Base-by-base conservation (phyloP, 108 stramenopile genomes). In the Fistulifera pelliculosa region DNA sequence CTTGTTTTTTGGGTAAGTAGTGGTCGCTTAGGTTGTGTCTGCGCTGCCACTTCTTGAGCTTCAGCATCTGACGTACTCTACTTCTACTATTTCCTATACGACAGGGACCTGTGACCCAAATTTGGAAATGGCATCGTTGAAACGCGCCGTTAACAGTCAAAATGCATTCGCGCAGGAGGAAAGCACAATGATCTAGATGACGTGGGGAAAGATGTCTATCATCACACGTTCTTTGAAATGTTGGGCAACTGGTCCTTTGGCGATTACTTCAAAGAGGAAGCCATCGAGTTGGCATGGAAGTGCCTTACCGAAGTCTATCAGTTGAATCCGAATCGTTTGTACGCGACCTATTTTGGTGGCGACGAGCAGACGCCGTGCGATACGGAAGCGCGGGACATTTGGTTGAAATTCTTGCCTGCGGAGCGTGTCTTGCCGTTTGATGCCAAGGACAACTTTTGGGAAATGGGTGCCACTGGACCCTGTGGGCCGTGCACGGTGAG, bases 171-270 rank as follows among this genome's bases (percentile, higher is more conserved):
- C 50, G 99, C 99, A 3, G 99, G 99, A 19, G 99, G 99, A 52
- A 99, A 99, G 85, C 99, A 99, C 85, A 99, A 99, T 67, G 99
- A 99, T 79, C 75, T 99, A 31, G 99, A 99, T 61, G 99, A 99
- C 71, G 97, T 98, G 11, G 99, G 99, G 27, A 95, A 96, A 80
- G 99, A 99, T 73, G 86, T 94, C n/a, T 98, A 98, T 72, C 99
- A 99, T 74, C 99, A 98, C 66, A 99, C 99, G 54, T 99, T 98
- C 74, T 99, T 99, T 76, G 97, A 98, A 79, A 99, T 99, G 99
- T 69, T 98, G 31, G 97, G 96, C 17, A 98, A 95, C 64, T 98
- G 98, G 98, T 85, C 81, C 66, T 99, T 99, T 66, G 97, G 96
- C 18, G 85, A 87, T 74, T 99, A 97, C 80, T 99, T 98, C 86